A percentile compares a stretch with the other conserved stretches of the same genome.
phyloP scores from a whole-genome alignment of 2,329 filamentous ascomycete species.

The Botrytis medusae region DNA sequence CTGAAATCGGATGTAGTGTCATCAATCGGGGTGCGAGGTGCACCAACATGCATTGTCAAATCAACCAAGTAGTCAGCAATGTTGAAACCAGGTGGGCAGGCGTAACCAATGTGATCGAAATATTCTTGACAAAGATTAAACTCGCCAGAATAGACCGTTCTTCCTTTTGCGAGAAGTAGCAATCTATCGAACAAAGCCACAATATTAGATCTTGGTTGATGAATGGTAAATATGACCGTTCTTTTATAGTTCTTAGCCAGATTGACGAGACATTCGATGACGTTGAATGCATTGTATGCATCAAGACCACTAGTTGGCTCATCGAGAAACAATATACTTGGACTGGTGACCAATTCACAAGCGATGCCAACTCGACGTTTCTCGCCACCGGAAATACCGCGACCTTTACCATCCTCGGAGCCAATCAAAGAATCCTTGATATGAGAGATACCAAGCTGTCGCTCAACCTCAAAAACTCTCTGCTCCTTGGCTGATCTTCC shows the following conservation, averaged over 20 bases:
- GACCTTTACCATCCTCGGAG: conserved; percentile 89
- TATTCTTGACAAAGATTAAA: conserved; percentile 87
- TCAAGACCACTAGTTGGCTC: conserved; percentile 96
- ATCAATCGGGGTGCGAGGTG: conserved; percentile 52
- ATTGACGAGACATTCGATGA: conserved; percentile 92
- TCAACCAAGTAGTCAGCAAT: conserved; percentile 98
- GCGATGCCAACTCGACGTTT: conserved; percentile 96
- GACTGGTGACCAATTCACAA: conserved; percentile 95
- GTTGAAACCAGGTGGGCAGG: conserved; percentile 95
- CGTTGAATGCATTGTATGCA: conserved; percentile 97
- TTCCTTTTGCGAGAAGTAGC: conserved; percentile 85
- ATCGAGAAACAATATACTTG: conserved; percentile 94
- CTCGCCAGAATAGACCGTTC: conserved; percentile 89
- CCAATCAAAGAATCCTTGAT: conserved; percentile 95
- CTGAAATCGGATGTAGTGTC: conserved; percentile 59
- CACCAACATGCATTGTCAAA: conserved; percentile 90
- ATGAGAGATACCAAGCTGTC: conserved; percentile 89
- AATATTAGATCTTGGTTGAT: conserved; percentile 97
- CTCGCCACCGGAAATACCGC: conserved; percentile 95
- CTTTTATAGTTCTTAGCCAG: conserved; percentile 95
- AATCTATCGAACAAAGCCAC: conserved; percentile 94
- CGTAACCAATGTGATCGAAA: conserved; percentile 88
- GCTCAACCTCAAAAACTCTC: conserved; percentile 87
- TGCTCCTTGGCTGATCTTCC: conserved; percentile 83
- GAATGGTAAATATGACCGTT: conserved; percentile 97